Percentiles rank a stretch among this genome's conserved stretches.
Conservation (phyloP, 192 early-diverging fungal genomes). For the Neocallimastix lanati region DNA sequence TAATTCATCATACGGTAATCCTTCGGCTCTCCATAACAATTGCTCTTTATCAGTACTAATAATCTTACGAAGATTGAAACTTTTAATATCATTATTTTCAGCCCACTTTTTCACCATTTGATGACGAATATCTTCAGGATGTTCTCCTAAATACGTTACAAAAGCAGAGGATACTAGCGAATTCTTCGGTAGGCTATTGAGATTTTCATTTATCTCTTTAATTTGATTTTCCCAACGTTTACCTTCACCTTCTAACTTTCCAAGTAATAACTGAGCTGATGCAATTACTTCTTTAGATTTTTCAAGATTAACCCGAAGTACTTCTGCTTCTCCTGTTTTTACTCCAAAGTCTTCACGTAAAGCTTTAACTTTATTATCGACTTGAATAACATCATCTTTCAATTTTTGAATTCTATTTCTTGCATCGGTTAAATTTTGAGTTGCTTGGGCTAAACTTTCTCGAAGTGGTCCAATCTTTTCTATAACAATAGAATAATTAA, state of each 20-base stretch:
- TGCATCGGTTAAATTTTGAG: constrained; percentile 22
- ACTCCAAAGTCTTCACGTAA: constrained; percentile 25
- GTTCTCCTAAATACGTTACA: constrained; percentile 23
- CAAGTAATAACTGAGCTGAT: constrained; percentile 24
- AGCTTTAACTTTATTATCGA: constrained; percentile 26
- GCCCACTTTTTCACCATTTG: constrained; percentile 15
- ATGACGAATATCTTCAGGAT: constrained; percentile 21
- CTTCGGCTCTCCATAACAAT: constrained; percentile 28
- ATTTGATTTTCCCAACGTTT: constrained; percentile 25
- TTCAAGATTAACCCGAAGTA: constrained; percentile 18
- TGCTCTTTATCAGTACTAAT: constrained; percentile 41
- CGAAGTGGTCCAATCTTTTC: constrained; percentile 34
- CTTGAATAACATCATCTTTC: constrained; percentile 21
- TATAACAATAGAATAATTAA: constrained; percentile 31
- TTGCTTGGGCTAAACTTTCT: constrained; percentile 17
- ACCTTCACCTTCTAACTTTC: constrained; percentile 34
- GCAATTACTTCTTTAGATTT: constrained; percentile 20
- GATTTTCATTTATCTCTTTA: constrained; percentile 14
- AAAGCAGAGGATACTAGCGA: constrained; percentile 23
- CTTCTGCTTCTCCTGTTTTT: constrained; percentile 37
- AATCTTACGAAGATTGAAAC: constrained; percentile 16
- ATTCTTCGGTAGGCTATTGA: constrained; percentile 15
- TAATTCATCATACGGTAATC: constrained; percentile 28
- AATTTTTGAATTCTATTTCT: constrained; percentile 17
- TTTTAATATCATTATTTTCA: constrained; percentile 1